Conservation (phyloP, 257 asterid genomes). For the Primulina tabacum region DNA sequence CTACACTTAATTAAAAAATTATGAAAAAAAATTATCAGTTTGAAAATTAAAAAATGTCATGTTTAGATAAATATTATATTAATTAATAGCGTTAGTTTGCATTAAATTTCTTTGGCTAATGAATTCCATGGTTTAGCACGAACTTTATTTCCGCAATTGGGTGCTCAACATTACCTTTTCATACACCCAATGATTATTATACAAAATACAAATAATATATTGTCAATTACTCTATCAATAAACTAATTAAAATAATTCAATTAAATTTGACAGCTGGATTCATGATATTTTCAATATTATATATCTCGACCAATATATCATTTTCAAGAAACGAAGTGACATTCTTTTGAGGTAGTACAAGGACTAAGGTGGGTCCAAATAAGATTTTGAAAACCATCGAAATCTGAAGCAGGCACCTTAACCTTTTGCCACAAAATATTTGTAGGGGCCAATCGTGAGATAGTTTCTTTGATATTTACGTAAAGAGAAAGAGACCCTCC, state of each 20-base stretch:
- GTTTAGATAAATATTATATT: no score
- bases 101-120: not conserved
- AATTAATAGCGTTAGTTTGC: not conserved
- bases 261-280: not conserved
- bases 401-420: slow-evolving; percentile 23
- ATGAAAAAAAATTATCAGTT: no score
- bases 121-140: not conserved
- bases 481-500: slow-evolving; percentile 29
- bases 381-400: slow-evolving; percentile 15
- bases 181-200: not conserved
- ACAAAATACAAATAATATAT: no score
- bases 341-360: not conserved
- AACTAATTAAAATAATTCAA: no score
- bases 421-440: slow-evolving; percentile 37
- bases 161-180: not conserved
- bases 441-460: slow-evolving; percentile 40
- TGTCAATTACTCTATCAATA: not conserved
- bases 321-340: not conserved
- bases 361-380: slow-evolving; percentile 5
- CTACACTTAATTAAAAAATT: no score
- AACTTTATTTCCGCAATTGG: not conserved
- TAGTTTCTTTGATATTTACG: slow-evolving; percentile 25
- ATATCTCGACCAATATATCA: no score
- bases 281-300: not conserved
- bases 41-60: no score